Evolutionary conservation across 1,284 basidiomycete species (phyloP).

Genomic region (Cutaneotrichosporon dermatis): DNA sequence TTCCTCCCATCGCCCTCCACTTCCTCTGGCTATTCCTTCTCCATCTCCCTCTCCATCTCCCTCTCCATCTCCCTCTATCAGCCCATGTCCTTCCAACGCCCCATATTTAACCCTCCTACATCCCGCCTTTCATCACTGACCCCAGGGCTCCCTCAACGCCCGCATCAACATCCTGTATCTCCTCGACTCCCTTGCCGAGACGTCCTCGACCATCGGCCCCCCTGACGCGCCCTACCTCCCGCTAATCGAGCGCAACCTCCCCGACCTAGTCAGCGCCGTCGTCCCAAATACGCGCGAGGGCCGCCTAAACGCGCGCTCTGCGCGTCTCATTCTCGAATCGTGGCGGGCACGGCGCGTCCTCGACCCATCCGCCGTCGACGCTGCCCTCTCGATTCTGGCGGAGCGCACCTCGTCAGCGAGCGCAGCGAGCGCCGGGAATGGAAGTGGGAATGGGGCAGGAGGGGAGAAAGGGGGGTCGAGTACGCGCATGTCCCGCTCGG

Average conservation of each 20-base stretch:
- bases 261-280: conserved; percentile 69
- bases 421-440: no score
- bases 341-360: conserved; percentile 82
- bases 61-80: no score
- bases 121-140: background rate
- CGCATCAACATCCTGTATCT: conserved; percentile 91
- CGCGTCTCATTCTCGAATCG: conserved; percentile 65
- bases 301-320: conserved; percentile 61
- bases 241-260: conserved; percentile 67
- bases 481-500: conserved; percentile 55
- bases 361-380: conserved; percentile 68
- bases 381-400: conserved; percentile 51
- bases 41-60: no score
- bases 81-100: no score
- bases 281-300: conserved; percentile 78
- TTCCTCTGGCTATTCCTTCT: no score
- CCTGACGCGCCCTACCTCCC: conserved; percentile 64
- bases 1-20: no score
- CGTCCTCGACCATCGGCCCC: conserved; percentile 54
- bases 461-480: background rate
- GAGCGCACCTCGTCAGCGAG: conserved; percentile 13
- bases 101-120: no score
- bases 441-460: no score
- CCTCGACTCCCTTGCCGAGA: conserved; percentile 79
- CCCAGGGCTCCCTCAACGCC: conserved; percentile 76